phyloP scores from a whole-genome alignment of 1,139 yeast genomes.

The Casaregolazyma lundiana region DNA sequence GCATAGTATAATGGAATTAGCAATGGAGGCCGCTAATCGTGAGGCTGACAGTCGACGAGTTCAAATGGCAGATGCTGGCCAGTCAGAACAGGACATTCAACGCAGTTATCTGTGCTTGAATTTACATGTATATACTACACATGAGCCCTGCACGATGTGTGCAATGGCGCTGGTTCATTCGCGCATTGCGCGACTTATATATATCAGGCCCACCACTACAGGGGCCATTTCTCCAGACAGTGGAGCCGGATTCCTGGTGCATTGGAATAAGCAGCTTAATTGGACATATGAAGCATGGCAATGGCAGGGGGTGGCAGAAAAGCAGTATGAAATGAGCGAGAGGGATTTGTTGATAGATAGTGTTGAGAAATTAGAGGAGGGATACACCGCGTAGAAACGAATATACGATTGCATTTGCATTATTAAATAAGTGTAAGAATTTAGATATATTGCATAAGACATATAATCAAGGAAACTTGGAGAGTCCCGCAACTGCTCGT shows the following conservation, averaged over 20 bases:
- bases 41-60: constrained; percentile 36
- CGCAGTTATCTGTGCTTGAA: constrained; percentile 65
- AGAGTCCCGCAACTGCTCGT: no score
- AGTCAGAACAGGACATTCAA: constrained; percentile 17
- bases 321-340: background rate
- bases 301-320: constrained; percentile 41
- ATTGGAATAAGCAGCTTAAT: constrained; percentile 64
- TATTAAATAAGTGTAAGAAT: no score
- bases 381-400: constrained; percentile 1
- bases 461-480: no score
- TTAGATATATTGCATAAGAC: no score
- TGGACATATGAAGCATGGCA: constrained; percentile 79
- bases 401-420: no score
- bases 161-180: constrained; percentile 95
- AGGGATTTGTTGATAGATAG: constrained; percentile 3
- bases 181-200: constrained; percentile 65
- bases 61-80: constrained; percentile 6
- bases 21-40: constrained; percentile 51
- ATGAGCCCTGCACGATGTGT: constrained; percentile 97
- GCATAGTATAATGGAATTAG: constrained; percentile 74
- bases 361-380: constrained; percentile 4
- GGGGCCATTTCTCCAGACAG: constrained; percentile 57
- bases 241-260: constrained; percentile 69
- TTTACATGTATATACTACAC: constrained; percentile 78
- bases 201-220: constrained; percentile 42